Percentiles rank a stretch among this genome's conserved stretches.
These are phyloP conservation scores for Boeremia exigua DNA, from an alignment of 2,329 filamentous ascomycete species.

Conservation along the genomic window DNA sequence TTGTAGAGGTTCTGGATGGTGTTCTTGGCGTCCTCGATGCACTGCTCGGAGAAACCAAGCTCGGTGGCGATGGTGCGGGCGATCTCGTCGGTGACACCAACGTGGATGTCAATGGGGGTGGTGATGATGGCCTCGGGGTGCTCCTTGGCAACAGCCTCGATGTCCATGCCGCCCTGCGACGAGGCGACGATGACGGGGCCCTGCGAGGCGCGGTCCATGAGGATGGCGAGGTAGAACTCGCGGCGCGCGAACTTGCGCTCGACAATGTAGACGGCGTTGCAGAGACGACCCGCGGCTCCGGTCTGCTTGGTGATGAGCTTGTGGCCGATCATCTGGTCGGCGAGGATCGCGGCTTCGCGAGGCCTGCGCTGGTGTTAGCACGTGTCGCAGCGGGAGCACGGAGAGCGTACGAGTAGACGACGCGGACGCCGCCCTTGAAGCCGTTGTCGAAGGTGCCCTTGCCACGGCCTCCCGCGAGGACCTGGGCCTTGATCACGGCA, in stretches of 20 bases:
- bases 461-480: slow-evolving; percentile 94
- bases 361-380: slow-evolving; percentile 58
- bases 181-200: slow-evolving; percentile 95
- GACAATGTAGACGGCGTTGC: slow-evolving; percentile 98
- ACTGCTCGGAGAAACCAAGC: slow-evolving; percentile 97
- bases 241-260: slow-evolving; percentile 99
- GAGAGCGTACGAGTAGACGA: slow-evolving; percentile 84
- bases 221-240: slow-evolving; percentile 98
- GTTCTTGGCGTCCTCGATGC: slow-evolving; percentile 91
- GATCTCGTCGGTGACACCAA: slow-evolving; percentile 93
- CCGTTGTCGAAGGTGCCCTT: slow-evolving; percentile 99
- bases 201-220: slow-evolving; percentile 95
- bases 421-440: slow-evolving; percentile 96
- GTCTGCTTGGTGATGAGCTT: slow-evolving; percentile 99
- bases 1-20: slow-evolving; percentile 99
- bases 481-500: slow-evolving; percentile 99
- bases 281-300: slow-evolving; percentile 88
- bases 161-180: slow-evolving; percentile 99
- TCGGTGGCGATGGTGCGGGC: slow-evolving; percentile 87
- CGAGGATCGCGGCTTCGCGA: slow-evolving; percentile 94
- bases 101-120: slow-evolving; percentile 91
- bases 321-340: slow-evolving; percentile 99
- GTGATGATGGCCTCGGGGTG: slow-evolving; percentile 94
- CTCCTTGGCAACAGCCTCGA: slow-evolving; percentile 98
- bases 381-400: not conserved